Evolutionary conservation across 2,329 filamentous ascomycete genomes (phyloP), one percentile per base, ranked within the genome.

Genomic region (Penicillium concentricum): DNA sequence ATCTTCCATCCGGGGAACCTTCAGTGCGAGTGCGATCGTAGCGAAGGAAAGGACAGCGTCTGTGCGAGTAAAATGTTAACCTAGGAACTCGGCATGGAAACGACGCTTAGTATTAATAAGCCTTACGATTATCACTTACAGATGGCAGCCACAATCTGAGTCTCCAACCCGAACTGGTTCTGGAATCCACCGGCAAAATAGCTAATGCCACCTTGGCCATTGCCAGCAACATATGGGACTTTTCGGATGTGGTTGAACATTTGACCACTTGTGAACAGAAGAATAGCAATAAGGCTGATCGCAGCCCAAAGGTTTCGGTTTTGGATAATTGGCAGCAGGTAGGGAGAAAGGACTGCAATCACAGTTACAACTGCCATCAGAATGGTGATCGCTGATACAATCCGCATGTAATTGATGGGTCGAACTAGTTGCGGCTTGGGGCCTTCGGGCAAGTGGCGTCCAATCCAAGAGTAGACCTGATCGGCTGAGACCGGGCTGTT

Each of bases 181-280:
- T 93, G 91, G 77, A 99, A 99, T 1, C 94, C 93, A 38, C 83
- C 83, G 4, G 93, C 91, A 75, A 99, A 94, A 75, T 97, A 97
- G 70, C 78, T 90, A 60, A 99, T 85, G 5, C 92, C 92, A 18
- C 94, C 94, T 53, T 84, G 86, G 37, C 91, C 91, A 72, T 97
- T 87, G 41, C 89, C 90, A 41, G 87, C 82, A 32, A 97, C 91
- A 68, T 99, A 99, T 3, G 94, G 94, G 3, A 95, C 91, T 74
- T 94, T 93, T 67, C 95, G 86, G 71, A 99, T 99, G 72, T 97
- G 92, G 76, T 97, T 99, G 83, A 95, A 99, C 95, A 99, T 99
- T 77, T 97, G 92, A 38, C 94, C 95, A 67, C 90, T 94, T 45
- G 89, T 97, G 78, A 97, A 99, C 56, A 97, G 81, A 41, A 99